Base-by-base conservation (phyloP, 208 protist species). In the Phytomonas sp. region DNA sequence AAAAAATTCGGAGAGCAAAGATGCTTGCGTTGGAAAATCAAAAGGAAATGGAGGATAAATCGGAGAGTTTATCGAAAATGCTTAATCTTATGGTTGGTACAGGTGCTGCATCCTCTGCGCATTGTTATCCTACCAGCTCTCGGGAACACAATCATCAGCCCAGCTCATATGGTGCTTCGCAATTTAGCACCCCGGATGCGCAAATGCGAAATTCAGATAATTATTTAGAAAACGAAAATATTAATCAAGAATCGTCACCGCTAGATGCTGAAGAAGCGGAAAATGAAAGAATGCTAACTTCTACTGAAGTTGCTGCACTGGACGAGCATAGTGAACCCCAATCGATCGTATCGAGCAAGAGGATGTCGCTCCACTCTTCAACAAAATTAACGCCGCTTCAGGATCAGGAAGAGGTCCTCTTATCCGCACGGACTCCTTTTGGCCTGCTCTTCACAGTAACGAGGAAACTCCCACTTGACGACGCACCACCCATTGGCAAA, bases 1-100 rank as follows among this genome's bases (percentile, higher is more conserved):
- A 73, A 26, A 73, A 75, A 33, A 56, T 56, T 23, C 46, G 46
- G 6, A 29, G 60, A 71, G 26, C 31, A 67, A 67, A 63, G 8
- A 71, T 32, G 31, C 31, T 30, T 36, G 51, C 60, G 33, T 33
- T 32, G 53, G 34, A 67, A 51, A 71, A 71, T 29, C 32, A 67
- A 46, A 73, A 68, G 46, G 61, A 32, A 65, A 6, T 17, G 1
- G n/a, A 65, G 0, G 23, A 65, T 26, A 26, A 26, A 5, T 6
- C 61, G 6, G 17, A 20, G 59, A 30, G 56, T 32, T 59, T 56
- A 7, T 56, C 46, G 20, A 56, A 56, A 26, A 20, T 20, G 17
- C 6, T 56, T 56, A 23, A 0, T 56, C 46, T 26, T 20, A 23
- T 26, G 8, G 2, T 2, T 23, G 20, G 20, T 56, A 56, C 23